Evolutionary conservation across 2,329 filamentous ascomycete genomes (phyloP).

Genomic region (Blumeria graminis): DNA sequence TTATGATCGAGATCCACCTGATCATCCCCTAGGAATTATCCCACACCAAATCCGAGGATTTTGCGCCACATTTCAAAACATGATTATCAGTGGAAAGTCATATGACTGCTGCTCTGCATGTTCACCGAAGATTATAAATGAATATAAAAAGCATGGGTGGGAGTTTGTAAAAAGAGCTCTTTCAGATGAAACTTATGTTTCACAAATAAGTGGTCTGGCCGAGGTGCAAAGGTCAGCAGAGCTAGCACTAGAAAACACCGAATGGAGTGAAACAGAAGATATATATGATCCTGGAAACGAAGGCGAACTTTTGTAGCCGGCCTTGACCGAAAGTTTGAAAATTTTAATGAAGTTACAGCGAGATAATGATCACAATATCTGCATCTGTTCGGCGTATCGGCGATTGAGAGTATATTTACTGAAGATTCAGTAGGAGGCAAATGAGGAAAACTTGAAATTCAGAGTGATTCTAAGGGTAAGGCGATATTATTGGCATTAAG

Average conservation of each 20-base stretch:
- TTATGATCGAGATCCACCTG: constrained; percentile 29
- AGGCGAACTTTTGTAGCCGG: too few species aligned
- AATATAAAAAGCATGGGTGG: constrained; percentile 47
- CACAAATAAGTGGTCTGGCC: constrained; percentile 48
- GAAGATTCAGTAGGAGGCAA: too few species aligned
- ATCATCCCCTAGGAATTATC: constrained; percentile 41
- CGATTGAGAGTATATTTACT: too few species aligned
- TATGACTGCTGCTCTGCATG: constrained; percentile 70
- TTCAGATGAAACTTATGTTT: constrained; percentile 52
- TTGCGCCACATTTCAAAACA: constrained; percentile 47
- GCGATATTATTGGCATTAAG: too few species aligned
- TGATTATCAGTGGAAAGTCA: constrained; percentile 46
- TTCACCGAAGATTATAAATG: constrained; percentile 40
- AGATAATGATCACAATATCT: too few species aligned
- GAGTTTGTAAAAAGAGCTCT: constrained; percentile 52
- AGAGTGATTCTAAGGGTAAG: too few species aligned
- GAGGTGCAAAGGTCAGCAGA: constrained; percentile 42
- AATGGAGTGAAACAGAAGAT: constrained; percentile 31
- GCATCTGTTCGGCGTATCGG: too few species aligned
- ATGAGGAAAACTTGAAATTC: too few species aligned
- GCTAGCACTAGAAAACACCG: constrained; percentile 23
- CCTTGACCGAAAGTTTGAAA: too few species aligned
- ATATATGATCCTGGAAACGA: constrained; percentile 19
- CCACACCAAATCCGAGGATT: constrained; percentile 67
- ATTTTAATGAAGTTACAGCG: too few species aligned